Base-by-base conservation (phyloP, 2,329 filamentous ascomycete species). In the Penicillium sp. region DNA sequence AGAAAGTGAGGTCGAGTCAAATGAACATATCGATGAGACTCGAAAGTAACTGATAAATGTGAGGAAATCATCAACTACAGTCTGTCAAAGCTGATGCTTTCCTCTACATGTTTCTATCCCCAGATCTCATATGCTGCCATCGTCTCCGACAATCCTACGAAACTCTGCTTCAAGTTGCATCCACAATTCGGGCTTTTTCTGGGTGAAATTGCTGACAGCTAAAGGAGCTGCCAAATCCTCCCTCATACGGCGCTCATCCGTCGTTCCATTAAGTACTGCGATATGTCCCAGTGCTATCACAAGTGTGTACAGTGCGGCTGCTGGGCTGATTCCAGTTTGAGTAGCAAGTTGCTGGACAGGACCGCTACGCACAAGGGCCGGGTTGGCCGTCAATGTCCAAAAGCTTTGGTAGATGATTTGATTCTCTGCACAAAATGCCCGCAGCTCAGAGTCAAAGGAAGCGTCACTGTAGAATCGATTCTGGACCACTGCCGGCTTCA, bases 401-500 rank as follows among this genome's bases (percentile, higher is more conserved):
- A 83, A 83, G 38, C 73, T 74, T 58, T 83, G 77, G 51, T 81
- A 83, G 24, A 75, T 64, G 41, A 84, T 78, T 1, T 65, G 66
- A 9, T 77, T 68, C 34, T 77, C 69, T 4, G 60, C 63, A 58
- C 80, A 83, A 60, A 79, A 80, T 0, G 70, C 67, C 24, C 86
- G 78, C 12, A 90, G 66, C 0, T 71, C 68, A 0, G 71, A 68
- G 53, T 90, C 87, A 57, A 79, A 86, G 2, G 64, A 61, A 0
- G 81, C 85, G 2, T 70, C 67, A 1, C 70, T 66, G 60, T 84
- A 79, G 67, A 93, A 88, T 1, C 85, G 78, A 61, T 93, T 91
- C 69, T 93, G 88, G 4, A 90, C 83, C 1, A 90, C 77, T 1
- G 77, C 73, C 0, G 80, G 81, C 54, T 77, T 79, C 56, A 81